phyloP scores from a whole-genome alignment of 352 stramenopile genomes.

The Albugo candida region DNA sequence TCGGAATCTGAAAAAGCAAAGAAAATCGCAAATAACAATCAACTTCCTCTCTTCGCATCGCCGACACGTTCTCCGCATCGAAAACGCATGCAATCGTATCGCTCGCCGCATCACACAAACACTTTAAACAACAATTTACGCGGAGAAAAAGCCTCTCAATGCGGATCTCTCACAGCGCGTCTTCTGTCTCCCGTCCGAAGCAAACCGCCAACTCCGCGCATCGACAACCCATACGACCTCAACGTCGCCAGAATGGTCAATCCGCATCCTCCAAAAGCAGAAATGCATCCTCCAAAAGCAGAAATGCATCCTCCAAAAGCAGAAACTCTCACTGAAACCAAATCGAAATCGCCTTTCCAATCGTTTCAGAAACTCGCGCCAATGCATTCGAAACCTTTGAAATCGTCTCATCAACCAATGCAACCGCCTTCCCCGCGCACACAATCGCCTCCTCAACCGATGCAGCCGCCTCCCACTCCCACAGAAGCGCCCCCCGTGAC shows the following conservation, averaged over 20 bases:
- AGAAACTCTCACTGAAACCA: conserved; percentile 7
- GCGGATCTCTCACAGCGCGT: too few relatives aligned
- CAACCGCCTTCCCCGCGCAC: background rate
- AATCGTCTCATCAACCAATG: too few relatives aligned
- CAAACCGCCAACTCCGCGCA: too few relatives aligned
- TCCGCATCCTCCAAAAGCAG: conserved; percentile 1
- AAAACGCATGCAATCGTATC: background rate
- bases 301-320: conserved; percentile 9
- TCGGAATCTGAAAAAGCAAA: background rate
- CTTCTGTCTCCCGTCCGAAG: too few relatives aligned
- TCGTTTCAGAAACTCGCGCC: conserved; percentile 50
- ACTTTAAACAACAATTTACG: too few relatives aligned
- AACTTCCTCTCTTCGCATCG: background rate
- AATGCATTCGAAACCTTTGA: conserved; percentile 2
- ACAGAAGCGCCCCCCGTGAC: conserved; percentile 4
- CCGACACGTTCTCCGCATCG: background rate
- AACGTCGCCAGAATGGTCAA: conserved; percentile 16
- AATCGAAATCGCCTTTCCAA: conserved; percentile 52
- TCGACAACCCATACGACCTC: conserved; percentile 1
- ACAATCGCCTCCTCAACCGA: conserved; percentile 4
- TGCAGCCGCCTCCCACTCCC: background rate
- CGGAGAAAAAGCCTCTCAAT: too few relatives aligned
- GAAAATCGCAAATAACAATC: background rate
- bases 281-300: conserved; percentile 9
- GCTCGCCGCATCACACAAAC: background rate